These are phyloP conservation scores for Rachicladosporium sp. DNA, from an alignment of 2,329 filamentous ascomycete species.

Conservation along the genomic window DNA sequence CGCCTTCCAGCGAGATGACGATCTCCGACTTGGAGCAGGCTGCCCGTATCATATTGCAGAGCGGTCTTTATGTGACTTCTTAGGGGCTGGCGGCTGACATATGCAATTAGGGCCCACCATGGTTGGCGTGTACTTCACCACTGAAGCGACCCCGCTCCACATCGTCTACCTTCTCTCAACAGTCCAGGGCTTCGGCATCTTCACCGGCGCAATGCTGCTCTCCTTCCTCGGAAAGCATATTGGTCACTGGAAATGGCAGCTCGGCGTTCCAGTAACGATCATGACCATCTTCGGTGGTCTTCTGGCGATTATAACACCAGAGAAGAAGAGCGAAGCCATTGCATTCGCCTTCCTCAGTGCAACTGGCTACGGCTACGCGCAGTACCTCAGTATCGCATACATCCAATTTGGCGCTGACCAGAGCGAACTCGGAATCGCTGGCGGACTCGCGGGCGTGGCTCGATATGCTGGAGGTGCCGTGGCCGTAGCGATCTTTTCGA, in stretches of 20 bases:
- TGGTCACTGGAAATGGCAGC: slow-evolving; percentile 36
- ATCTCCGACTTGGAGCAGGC: too few relatives aligned
- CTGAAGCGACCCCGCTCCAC: too few relatives aligned
- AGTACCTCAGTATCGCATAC: slow-evolving; percentile 37
- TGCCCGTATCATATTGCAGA: too few relatives aligned
- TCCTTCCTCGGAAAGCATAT: slow-evolving; percentile 30
- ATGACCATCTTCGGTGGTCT: slow-evolving; percentile 38
- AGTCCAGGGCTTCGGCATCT: slow-evolving; percentile 26
- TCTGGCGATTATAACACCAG: slow-evolving; percentile 31
- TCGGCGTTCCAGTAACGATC: slow-evolving; percentile 30
- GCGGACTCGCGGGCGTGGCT: slow-evolving; percentile 31
- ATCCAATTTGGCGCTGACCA: slow-evolving; percentile 39
- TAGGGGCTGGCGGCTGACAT: too few relatives aligned
- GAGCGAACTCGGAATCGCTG: slow-evolving; percentile 34
- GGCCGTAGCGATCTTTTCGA: slow-evolving; percentile 4
- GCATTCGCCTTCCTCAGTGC: slow-evolving; percentile 35
- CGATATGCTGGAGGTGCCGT: slow-evolving; percentile 19
- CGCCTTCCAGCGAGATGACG: too few relatives aligned
- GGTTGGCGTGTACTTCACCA: too few relatives aligned
- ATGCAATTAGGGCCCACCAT: too few relatives aligned
- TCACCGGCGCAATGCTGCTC: slow-evolving; percentile 31
- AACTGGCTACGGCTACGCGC: slow-evolving; percentile 34
- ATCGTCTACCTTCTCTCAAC: background rate
- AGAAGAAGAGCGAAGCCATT: slow-evolving; percentile 33
- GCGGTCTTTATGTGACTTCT: too few relatives aligned